Percentiles rank a stretch among this genome's conserved stretches.
phyloP scores from a whole-genome alignment of 2,329 filamentous ascomycete species.

The Westerdykella sp. region DNA sequence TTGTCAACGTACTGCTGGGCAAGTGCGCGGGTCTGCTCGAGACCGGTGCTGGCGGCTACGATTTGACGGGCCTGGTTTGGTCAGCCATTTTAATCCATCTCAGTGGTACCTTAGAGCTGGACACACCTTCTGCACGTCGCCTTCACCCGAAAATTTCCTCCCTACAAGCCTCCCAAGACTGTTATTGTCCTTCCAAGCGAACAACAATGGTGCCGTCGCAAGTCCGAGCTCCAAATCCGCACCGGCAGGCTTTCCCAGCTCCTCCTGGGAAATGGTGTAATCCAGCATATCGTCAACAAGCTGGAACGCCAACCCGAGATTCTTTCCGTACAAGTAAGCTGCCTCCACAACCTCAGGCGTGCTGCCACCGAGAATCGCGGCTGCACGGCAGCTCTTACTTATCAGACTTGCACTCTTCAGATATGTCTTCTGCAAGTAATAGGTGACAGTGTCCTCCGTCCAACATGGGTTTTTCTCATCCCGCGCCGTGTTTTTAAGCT shows the following conservation, averaged over 20 bases:
- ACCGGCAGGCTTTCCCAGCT: conserved; percentile 90
- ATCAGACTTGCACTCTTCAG: conserved; percentile 94
- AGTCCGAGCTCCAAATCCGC: conserved; percentile 90
- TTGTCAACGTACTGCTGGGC: conserved; percentile 87
- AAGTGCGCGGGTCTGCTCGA: conserved; percentile 84
- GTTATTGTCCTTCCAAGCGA: conserved; percentile 86
- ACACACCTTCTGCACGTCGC: conserved; percentile 77
- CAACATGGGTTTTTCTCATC: conserved; percentile 80
- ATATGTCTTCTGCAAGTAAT: conserved; percentile 98
- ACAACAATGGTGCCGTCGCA: conserved; percentile 87
- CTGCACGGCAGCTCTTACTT: conserved; percentile 88
- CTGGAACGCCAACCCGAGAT: conserved; percentile 91
- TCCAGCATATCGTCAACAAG: conserved; percentile 97
- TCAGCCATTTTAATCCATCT: conserved; percentile 15
- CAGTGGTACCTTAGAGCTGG: background rate
- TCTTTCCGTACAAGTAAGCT: conserved; percentile 87
- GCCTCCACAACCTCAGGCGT: conserved; percentile 77
- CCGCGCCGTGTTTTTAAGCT: conserved; percentile 88
- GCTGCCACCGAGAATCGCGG: conserved; percentile 76
- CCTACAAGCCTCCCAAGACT: conserved; percentile 85
- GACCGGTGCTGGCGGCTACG: conserved; percentile 74
- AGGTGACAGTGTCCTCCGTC: conserved; percentile 81
- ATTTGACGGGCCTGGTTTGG: conserved; percentile 69
- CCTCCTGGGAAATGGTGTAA: conserved; percentile 77
- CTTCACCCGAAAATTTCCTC: conserved; percentile 76